Evolutionary conservation across 2,329 filamentous ascomycete genomes (phyloP), one percentile per base, ranked within the genome.

Genomic region (Colletotrichum plurivorum): DNA sequence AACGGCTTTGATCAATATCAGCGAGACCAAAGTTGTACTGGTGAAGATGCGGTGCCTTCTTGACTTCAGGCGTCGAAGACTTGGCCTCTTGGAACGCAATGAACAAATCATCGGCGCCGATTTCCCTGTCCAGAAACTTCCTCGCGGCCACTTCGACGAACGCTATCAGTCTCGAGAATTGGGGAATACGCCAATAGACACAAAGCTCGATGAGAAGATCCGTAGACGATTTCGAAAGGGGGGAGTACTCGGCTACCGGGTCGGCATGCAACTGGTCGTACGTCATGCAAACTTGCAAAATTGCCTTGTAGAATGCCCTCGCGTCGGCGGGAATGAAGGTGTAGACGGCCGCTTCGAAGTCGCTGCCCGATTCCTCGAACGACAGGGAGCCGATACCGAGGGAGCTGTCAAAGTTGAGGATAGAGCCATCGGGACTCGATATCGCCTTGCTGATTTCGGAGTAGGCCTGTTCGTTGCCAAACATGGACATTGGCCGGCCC

Each of bases 291-390:
- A 94, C 91, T 73, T 92, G 90, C 60, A 97, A 82, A 70, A 98
- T 92, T 63, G 92, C 90, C 76, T 93, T 93, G 82, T 97, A 97
- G 77, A 93, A 95, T 9, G 90, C 87, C 74, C 95, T 89, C 36
- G 95, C 89, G 72, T 98, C 94, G 41, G 92, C 85, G 39, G 96
- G 96, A 68, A 97, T 97, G 77, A 95, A 99, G 1, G 93, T 96
- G 78, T 95, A 98, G 57, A 91, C 87, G 55, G 90, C 83, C 73
- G 92, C 88, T 71, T 91, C 89, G 15, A 90, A 85, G 39, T 83
- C 78, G 63, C 85, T 82, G n/a, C 77, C 78, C 56, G 89, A 85
- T 31, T 85, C 85, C 25, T 86, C 86, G 36, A 94, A 80, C 31
- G 89, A 90, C 71, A 96, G 83, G 15, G 88, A 87, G 69, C 88